A percentile compares a stretch with the other conserved stretches of the same genome.
These are phyloP conservation scores for Myriosclerotinia curreyana DNA, from an alignment of 2,329 filamentous ascomycete genomes.

Conservation along the genomic window DNA sequence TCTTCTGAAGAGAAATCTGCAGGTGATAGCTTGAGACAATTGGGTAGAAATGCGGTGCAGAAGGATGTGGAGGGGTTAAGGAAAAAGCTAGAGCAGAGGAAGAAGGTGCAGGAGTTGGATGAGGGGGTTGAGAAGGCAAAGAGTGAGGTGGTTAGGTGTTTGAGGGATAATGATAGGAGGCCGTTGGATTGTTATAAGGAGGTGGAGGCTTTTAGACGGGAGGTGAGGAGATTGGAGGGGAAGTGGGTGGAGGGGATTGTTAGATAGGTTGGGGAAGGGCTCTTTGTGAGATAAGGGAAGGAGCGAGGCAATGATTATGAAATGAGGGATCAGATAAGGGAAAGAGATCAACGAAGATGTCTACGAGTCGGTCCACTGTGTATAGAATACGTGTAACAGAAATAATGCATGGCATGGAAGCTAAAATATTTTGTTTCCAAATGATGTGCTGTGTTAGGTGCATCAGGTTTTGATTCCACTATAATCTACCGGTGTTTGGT, in stretches of 20 bases:
- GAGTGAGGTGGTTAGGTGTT: conserved; percentile 71
- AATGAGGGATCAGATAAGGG: neutral
- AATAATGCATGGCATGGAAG: conserved; percentile 8
- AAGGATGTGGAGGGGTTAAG: conserved; percentile 59
- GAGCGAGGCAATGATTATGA: neutral
- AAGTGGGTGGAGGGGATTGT: conserved; percentile 83
- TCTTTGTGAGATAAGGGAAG: neutral
- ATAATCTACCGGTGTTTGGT: neutral
- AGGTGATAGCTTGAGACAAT: conserved; percentile 38
- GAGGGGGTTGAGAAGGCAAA: conserved; percentile 71
- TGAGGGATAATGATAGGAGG: conserved; percentile 79
- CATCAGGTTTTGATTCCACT: conserved; percentile 11
- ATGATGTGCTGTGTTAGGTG: neutral
- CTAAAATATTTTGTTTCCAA: neutral
- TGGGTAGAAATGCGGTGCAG: conserved; percentile 50
- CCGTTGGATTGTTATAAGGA: conserved; percentile 94
- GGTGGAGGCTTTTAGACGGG: conserved; percentile 84
- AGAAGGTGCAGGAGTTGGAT: conserved; percentile 66
- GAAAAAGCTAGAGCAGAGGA: conserved; percentile 58
- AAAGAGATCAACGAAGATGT: neutral
- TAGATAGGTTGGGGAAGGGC: conserved; percentile 29
- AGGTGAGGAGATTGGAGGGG: conserved; percentile 83
- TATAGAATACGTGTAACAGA: conserved; percentile 26
- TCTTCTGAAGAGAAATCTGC: conserved; percentile 31
- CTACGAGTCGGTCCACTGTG: conserved; percentile 6